Base-by-base conservation (phyloP, 306 rosid genomes). In the Quercus wislizeni region DNA sequence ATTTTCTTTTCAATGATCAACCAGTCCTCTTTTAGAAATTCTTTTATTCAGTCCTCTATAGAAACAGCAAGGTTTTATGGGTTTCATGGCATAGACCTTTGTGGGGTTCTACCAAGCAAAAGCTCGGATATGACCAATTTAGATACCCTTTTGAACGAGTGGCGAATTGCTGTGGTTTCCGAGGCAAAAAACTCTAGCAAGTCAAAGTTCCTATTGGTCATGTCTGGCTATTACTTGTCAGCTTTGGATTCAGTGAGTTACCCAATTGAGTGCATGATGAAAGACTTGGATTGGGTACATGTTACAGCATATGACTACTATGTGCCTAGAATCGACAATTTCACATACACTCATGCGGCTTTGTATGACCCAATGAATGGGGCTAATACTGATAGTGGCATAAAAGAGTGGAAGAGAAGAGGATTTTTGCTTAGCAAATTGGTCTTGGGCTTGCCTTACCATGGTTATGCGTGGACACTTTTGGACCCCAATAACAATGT, bases 401-500 rank as follows among this genome's bases (percentile, higher is more conserved):
- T 82, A 19, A 46, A 63, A 20, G 81, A 82, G 49, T 82, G 77
- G 85, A 62, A 54, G 52, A 72, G 67, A 23, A 38, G 74, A 54
- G 79, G 81, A 2, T 73, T 84, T 71, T 30, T 69, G 7, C 30
- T 72, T 5, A 72, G 76, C 54, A 79, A 76, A 35, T 70, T 84
- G 30, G 73, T 84, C 52, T 55, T 84, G 64, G 87, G 87, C 27
- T 76, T 84, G 76, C 81, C 87, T 64, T 84, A 71, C 55, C 79
- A 79, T 30, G 87, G 87, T 6, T 80, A 62, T 30, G 84, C 76
- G 2, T 80, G 84, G 87, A 84, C 17, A 15, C 79, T 84, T 27
- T 31, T 10, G 75, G 57, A 73, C 23, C 79, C 84, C 18, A 38
- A 6, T 0, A 71, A 72, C n/a, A 31, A 51, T 18, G 31, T 18